Base-by-base conservation (phyloP, 768 basidiomycete species). In the Amanita pseudoporphyria region DNA sequence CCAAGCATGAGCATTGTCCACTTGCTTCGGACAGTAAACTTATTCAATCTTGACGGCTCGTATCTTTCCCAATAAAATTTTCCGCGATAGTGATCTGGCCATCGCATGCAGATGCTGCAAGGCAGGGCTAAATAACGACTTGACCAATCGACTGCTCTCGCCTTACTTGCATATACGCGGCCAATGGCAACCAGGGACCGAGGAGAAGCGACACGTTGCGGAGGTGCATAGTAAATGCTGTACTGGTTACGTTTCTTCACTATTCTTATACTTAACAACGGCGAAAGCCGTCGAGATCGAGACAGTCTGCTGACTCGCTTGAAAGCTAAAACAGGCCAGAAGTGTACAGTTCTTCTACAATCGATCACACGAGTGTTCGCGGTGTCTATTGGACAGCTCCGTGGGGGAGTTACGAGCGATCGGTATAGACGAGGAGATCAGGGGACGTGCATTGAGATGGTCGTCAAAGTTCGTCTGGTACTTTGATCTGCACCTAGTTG, bases 1-100 rank as follows among this genome's bases (percentile, higher is more conserved):
- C 55, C 42, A 62, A 47, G 28, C 26, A 33, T 54, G 42, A 10
- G 52, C 56, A 22, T 50, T 44, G 33, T 46, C 33, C 9, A 52
- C 52, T 41, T 47, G 26, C 38, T 35, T 30, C 3, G 65, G 64
- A 53, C 74, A 76, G 18, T 64, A 60, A 3, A 67, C 52, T 19
- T 56, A 42, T 24, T 66, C 62, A 14, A 71, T 58, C 52, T 67
- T 67, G 39, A 76, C 75, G 47, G n/a, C 75, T 65, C 45, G 64
- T 64, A 53, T 70, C 62, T 56, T 65, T 56, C 24, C 73, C 73
- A 47, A 74, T 72, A 55, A 59, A 71, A 1, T 54, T 52, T 47
- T 67, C 59, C 3, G 62, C 26, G 26, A 28, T 28, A 28, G 7
- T 7, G 26, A 28, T 28, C 26, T 28, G 26, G 7, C 7, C 26